A percentile compares a stretch with the other conserved stretches of the same genome.
Conservation (phyloP, 139 green algal species). For the Nannochloris sp. region DNA sequence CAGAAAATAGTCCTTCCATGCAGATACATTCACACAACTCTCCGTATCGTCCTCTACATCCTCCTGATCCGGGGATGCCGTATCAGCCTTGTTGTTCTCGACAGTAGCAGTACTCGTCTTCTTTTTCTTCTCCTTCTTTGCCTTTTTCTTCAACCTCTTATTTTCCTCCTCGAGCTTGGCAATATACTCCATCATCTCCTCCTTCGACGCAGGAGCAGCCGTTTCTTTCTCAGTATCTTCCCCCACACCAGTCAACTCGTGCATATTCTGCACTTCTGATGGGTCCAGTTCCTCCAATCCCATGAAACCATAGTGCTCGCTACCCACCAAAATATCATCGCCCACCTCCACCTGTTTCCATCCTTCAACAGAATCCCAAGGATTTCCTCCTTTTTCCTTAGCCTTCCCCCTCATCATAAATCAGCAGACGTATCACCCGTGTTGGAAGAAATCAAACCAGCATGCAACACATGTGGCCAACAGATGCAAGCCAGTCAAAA, state of each 20-base stretch:
- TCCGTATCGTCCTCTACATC: background rate
- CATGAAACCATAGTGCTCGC: conserved; percentile 67
- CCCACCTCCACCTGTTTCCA: conserved; percentile 51
- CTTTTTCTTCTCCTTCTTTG: background rate
- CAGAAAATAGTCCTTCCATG: conserved; percentile 25
- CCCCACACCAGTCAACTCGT: conserved; percentile 22
- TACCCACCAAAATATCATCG: conserved; percentile 54
- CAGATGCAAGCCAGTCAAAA: no score
- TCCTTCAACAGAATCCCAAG: conserved; percentile 17
- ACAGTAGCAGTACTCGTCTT: background rate
- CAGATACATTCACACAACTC: conserved; percentile 13
- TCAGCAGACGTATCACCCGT: no score
- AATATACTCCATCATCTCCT: background rate
- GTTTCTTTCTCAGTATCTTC: background rate
- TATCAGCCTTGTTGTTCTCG: background rate
- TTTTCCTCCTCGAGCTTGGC: conserved; percentile 1
- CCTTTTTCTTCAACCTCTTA: background rate
- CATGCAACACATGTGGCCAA: no score
- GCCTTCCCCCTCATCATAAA: background rate
- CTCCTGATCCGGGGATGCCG: conserved; percentile 2
- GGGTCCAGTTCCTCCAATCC: conserved; percentile 61
- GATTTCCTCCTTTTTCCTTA: background rate
- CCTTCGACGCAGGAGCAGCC: conserved; percentile 3
- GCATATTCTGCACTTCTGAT: conserved; percentile 4
- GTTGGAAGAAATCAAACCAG: no score